Evolutionary conservation across 805 yeast genomes (phyloP), one percentile per base, ranked within the genome.

Genomic region (Tetrapisispora phaffii): DNA sequence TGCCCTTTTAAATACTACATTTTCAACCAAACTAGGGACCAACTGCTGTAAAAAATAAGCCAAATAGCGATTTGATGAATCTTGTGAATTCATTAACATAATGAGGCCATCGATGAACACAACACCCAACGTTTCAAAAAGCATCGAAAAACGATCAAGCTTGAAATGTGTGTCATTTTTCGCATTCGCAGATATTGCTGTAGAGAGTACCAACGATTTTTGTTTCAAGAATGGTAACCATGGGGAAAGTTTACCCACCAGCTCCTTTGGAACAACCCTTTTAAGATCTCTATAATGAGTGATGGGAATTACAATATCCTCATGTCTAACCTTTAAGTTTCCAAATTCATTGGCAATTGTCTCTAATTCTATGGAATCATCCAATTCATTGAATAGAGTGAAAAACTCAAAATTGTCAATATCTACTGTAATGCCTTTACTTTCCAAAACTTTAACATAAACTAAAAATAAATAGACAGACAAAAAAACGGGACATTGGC

Each of bases 241-340:
- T 4, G 66, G 66, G 35, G 57, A 63, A 7, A 62, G 53, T 26
- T 50, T 34, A 38, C 51, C 33, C 19, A 50, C 49, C 39, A 60
- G 49, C 12, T 57, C 56, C n/a, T 46, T 50, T 3, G 60, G 50
- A 3, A 23, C 10, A n/a, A 21, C 8, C n/a, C 4, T 62, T 60
- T 29, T 55, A 53, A 41, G 55, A 50, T 39, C 26, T 9, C 9
- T 31, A 21, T 28, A 15, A 35, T 34, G 37, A 16, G 9, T 15
- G 7, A 10, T 19, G 17, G 37, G n/a, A 10, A 34, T 7, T 19
- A 19, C 24, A 19, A 34, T 34, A 4, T 19, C 37, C 6, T 13
- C 24, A 20, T 34, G n/a, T n/a, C n/a, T n/a, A n/a, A n/a, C n/a
- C n/a, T n/a, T n/a, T n/a, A n/a, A n/a, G n/a, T n/a, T n/a, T n/a